These are phyloP conservation scores for Osmanthus fragrans DNA, from an alignment of 257 asterid species.

Conservation along the genomic window DNA sequence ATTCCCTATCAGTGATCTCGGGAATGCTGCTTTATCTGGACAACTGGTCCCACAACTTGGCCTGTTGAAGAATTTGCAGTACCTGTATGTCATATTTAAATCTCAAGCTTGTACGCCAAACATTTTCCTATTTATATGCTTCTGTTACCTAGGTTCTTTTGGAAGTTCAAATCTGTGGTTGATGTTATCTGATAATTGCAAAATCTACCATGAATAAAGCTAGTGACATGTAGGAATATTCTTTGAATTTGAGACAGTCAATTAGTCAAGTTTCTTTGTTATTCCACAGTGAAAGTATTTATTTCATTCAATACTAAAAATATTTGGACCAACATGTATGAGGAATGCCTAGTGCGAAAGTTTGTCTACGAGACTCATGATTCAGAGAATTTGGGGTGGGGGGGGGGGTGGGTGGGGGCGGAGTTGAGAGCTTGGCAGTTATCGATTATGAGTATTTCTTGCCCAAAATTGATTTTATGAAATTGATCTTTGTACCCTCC, in stretches of 20 bases:
- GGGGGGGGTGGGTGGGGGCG: background rate
- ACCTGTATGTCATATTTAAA: conserved; percentile 60
- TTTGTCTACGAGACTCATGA: background rate
- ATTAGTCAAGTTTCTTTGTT: background rate
- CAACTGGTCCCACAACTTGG: conserved; percentile 93
- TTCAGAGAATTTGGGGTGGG: background rate
- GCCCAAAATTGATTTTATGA: background rate
- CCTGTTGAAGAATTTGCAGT: conserved; percentile 87
- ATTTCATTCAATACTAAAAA: background rate
- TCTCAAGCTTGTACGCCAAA: background rate
- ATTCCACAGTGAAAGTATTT: background rate
- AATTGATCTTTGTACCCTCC: background rate
- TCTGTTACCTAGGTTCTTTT: background rate
- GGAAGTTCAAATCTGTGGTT: background rate
- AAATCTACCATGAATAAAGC: conserved; percentile 8
- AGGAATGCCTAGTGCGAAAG: background rate
- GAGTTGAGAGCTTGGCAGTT: background rate
- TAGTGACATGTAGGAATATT: conserved; percentile 5
- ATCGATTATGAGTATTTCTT: background rate
- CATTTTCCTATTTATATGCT: background rate
- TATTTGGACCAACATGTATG: background rate
- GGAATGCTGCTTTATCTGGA: conserved; percentile 97
- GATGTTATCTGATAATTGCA: conserved; percentile 3
- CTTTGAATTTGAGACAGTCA: background rate
- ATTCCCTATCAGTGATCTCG: conserved; percentile 70